Evolutionary conservation across 257 asterid species (phyloP).

Genomic region (Solanum rostratum): DNA sequence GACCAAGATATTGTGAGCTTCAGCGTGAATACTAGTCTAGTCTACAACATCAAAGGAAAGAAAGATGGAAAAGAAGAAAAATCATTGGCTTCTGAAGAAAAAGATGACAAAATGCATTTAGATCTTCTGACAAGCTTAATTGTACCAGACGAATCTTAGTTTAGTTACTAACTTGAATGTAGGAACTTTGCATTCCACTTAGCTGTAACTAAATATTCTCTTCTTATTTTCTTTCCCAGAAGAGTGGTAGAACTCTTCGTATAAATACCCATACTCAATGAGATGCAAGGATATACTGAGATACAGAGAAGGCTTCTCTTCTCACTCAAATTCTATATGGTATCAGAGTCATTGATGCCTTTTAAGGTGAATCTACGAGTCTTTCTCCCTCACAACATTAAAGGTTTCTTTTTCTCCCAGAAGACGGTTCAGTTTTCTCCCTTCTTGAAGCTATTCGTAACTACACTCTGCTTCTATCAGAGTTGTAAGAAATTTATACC

Average conservation of each 20-base stretch:
- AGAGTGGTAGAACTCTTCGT: not conserved
- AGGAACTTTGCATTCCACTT: not conserved
- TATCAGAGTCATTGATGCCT: not conserved
- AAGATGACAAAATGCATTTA: not conserved
- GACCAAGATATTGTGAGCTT: not conserved
- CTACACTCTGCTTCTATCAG: not conserved
- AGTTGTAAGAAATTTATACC: not conserved
- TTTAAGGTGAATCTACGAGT: not conserved
- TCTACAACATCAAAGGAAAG: not conserved
- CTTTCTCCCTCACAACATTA: not conserved
- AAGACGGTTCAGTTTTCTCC: not conserved
- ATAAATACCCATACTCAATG: not conserved
- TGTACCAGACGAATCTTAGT: not conserved
- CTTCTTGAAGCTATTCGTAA: not conserved
- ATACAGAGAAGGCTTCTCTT: not conserved
- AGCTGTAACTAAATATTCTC: not conserved
- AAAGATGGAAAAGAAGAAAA: not conserved
- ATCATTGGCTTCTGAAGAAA: not conserved
- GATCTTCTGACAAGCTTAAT: not conserved
- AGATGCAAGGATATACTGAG: not conserved
- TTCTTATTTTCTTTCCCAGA: not conserved
- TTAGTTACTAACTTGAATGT: not conserved
- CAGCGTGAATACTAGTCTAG: not conserved
- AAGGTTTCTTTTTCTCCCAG: not conserved
- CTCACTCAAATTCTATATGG: not conserved